Conservation (phyloP, 345 rosid species). For the Adansonia digitata region DNA sequence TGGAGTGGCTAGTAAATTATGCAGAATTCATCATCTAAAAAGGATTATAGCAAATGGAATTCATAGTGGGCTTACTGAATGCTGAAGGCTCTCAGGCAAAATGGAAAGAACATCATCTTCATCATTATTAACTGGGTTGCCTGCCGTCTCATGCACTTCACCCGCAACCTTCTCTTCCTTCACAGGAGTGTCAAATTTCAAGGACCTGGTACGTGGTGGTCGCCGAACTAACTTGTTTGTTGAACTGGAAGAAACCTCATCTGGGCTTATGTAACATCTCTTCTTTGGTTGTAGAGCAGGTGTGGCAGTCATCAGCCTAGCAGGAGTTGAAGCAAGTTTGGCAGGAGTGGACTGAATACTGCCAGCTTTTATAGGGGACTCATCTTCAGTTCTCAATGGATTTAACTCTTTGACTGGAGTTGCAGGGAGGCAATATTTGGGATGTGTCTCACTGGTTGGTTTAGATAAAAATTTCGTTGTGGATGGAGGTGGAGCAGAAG, state of each 20-base stretch:
- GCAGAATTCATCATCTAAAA: background rate
- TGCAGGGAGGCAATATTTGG: conserved; percentile 14
- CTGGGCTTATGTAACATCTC: conserved; percentile 53
- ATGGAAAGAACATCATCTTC: conserved; percentile 48
- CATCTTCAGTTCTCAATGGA: conserved; percentile 4
- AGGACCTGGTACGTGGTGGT: conserved; percentile 47
- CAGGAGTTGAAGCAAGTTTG: conserved; percentile 54
- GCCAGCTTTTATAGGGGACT: conserved; percentile 25
- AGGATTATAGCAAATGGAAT: background rate
- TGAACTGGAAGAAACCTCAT: conserved; percentile 34
- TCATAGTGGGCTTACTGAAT: conserved; percentile 45
- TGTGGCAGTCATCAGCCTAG: conserved; percentile 41
- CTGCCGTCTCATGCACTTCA: conserved; percentile 21
- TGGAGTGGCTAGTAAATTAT: no score
- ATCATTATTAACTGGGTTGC: conserved; percentile 4
- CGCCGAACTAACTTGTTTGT: conserved; percentile 58
- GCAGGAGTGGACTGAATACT: conserved; percentile 52
- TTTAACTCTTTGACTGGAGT: conserved; percentile 41
- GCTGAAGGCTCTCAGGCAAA: conserved; percentile 49
- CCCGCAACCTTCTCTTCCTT: conserved; percentile 26
- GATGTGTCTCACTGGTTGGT: background rate
- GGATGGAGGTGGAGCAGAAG: conserved; percentile 21
- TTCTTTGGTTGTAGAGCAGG: conserved; percentile 34
- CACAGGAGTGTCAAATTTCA: conserved; percentile 51
- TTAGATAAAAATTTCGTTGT: conserved; percentile 20